phyloP scores from a whole-genome alignment of 768 basidiomycete species.

The Boletus sp. region DNA sequence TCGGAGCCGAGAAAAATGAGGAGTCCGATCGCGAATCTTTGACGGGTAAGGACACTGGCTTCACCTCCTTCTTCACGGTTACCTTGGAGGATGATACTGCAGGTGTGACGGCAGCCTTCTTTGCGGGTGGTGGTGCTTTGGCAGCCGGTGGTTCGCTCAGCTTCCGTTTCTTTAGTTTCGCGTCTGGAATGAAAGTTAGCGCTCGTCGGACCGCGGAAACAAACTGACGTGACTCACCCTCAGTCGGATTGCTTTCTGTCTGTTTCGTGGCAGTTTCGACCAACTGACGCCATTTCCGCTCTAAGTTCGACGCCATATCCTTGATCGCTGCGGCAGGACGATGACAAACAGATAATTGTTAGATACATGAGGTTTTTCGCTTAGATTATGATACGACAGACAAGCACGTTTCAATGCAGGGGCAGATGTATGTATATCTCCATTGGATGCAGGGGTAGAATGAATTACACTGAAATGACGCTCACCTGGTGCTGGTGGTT shows the following conservation, averaged over 20 bases:
- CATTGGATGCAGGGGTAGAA: slow-evolving; percentile 21
- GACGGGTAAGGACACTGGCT: slow-evolving; percentile 34
- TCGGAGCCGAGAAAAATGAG: slow-evolving; percentile 85
- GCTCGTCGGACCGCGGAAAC: slow-evolving; percentile 23
- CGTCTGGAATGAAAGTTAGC: slow-evolving; percentile 39
- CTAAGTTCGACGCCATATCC: slow-evolving; percentile 89
- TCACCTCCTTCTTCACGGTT: slow-evolving; percentile 57
- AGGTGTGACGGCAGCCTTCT: slow-evolving; percentile 55
- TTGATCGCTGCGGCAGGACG: slow-evolving; percentile 68
- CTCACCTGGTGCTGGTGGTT: slow-evolving; percentile 80
- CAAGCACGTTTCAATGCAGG: slow-evolving; percentile 28
- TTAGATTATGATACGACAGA: slow-evolving; percentile 34
- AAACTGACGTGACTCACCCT: slow-evolving; percentile 73
- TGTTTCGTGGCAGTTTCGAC: slow-evolving; percentile 50
- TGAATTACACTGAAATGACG: slow-evolving; percentile 21
- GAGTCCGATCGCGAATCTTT: slow-evolving; percentile 84
- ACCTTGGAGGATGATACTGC: slow-evolving; percentile 25
- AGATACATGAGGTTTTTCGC: slow-evolving; percentile 54
- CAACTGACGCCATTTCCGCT: slow-evolving; percentile 75
- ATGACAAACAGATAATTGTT: slow-evolving; percentile 49
- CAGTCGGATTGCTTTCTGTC: slow-evolving; percentile 40
- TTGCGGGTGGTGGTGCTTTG: slow-evolving; percentile 53
- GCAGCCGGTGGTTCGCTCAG: slow-evolving; percentile 46
- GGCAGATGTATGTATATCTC: slow-evolving; percentile 29
- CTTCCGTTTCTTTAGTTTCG: slow-evolving; percentile 74